These are phyloP conservation scores for Amaranthus tricolor DNA, from an alignment of 179 eudicot genomes.

Conservation along the genomic window DNA sequence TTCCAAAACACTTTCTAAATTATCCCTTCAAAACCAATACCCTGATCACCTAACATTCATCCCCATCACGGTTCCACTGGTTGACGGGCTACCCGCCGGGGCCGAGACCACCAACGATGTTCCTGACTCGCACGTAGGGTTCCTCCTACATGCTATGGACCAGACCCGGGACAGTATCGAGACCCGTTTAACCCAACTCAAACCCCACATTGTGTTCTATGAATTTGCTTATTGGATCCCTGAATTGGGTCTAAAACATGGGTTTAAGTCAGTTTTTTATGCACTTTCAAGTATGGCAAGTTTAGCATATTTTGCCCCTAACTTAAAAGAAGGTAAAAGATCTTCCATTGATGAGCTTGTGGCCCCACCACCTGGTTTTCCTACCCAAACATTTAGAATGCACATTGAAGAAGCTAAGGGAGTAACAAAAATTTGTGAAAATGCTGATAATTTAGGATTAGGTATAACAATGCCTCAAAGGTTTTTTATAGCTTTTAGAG, in stretches of 20 bases:
- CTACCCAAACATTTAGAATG: background rate
- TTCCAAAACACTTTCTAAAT: background rate
- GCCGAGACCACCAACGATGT: background rate
- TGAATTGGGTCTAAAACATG: background rate
- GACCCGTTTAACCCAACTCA: background rate
- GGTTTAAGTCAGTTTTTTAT: background rate
- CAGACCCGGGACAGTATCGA: background rate
- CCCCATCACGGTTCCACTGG: background rate
- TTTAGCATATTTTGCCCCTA: background rate
- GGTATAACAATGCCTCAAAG: background rate
- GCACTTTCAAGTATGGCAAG: background rate
- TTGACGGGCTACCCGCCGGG: background rate
- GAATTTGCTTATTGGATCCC: slow-evolving; percentile 3
- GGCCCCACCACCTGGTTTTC: background rate
- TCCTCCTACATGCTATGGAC: background rate
- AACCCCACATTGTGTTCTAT: background rate
- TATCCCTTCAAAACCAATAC: background rate
- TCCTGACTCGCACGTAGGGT: background rate
- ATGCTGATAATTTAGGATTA: background rate
- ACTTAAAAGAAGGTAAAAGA: background rate
- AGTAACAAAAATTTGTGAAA: background rate
- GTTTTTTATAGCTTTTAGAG: background rate
- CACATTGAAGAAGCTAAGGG: background rate
- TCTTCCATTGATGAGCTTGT: background rate
- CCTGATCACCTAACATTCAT: background rate